Conservation (phyloP, 2,329 filamentous ascomycete species). For the Talaromyces piceae region DNA sequence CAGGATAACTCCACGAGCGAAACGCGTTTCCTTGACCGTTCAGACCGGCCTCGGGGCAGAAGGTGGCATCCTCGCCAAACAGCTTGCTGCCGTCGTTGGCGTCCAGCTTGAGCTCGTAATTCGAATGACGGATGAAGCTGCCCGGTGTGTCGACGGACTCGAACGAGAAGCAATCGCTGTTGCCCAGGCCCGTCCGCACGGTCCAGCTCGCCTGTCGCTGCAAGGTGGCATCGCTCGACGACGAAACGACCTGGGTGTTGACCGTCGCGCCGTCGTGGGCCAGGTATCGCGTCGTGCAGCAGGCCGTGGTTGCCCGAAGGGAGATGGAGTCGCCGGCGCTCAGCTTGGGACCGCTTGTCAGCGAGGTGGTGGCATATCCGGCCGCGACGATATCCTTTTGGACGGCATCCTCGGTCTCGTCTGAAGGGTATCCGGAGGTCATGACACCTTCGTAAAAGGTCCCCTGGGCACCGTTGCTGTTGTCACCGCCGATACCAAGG, state of each 20-base stretch:
- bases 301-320: slow-evolving; percentile 48
- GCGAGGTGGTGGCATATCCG: slow-evolving; percentile 6
- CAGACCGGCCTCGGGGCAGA: slow-evolving; percentile 50
- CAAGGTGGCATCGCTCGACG: slow-evolving; percentile 43
- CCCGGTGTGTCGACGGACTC: slow-evolving; percentile 53
- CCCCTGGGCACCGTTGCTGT: slow-evolving; percentile 5
- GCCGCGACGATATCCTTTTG: slow-evolving; percentile 7
- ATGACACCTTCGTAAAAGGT: slow-evolving; percentile 10
- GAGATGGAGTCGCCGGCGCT: slow-evolving; percentile 45
- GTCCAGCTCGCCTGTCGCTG: slow-evolving; percentile 49
- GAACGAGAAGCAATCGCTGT: slow-evolving; percentile 53
- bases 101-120: slow-evolving; percentile 45
- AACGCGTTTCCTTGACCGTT: slow-evolving; percentile 47
- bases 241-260: slow-evolving; percentile 49
- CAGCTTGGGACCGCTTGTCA: slow-evolving; percentile 5
- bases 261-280: slow-evolving; percentile 46
- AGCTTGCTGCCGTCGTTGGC: slow-evolving; percentile 49
- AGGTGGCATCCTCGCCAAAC: slow-evolving; percentile 57
- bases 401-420: slow-evolving; percentile 4
- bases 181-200: slow-evolving; percentile 49
- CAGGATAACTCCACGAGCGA: slow-evolving; percentile 54
- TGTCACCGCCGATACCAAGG: slow-evolving; percentile 8
- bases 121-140: slow-evolving; percentile 51
- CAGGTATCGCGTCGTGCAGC: slow-evolving; percentile 49
- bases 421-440: slow-evolving; percentile 7